These are phyloP conservation scores for Ophiostoma novo-ulmi DNA, from an alignment of 2,329 filamentous ascomycete genomes.

Conservation along the genomic window DNA sequence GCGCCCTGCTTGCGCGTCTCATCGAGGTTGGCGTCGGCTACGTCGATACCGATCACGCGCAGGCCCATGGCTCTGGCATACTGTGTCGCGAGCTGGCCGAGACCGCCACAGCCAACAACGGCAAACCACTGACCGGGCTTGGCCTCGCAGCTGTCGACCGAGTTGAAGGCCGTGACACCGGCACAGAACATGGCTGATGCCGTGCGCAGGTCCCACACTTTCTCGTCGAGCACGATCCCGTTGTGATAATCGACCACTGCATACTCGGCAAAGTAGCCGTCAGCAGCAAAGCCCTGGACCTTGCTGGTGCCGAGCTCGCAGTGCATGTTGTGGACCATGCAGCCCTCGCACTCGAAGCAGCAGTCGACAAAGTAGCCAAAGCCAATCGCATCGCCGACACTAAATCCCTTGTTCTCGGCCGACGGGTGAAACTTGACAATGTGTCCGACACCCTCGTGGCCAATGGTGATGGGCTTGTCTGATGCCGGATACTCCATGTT, in stretches of 20 bases:
- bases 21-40: constrained; percentile 39
- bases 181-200: constrained; percentile 45
- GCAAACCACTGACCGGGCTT: constrained; percentile 38
- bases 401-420: constrained; percentile 38
- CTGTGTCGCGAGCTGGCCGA: constrained; percentile 43
- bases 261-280: constrained; percentile 47
- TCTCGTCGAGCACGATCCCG: constrained; percentile 38
- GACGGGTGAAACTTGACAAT: constrained; percentile 38
- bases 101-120: constrained; percentile 41
- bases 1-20: constrained; percentile 39
- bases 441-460: constrained; percentile 45
- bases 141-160: constrained; percentile 35
- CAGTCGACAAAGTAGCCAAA: constrained; percentile 43
- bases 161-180: constrained; percentile 42
- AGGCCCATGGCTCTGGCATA: constrained; percentile 43
- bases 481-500: constrained; percentile 28
- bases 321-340: constrained; percentile 40
- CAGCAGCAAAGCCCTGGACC: constrained; percentile 40
- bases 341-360: constrained; percentile 45
- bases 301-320: constrained; percentile 38
- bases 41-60: constrained; percentile 41
- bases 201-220: constrained; percentile 33
- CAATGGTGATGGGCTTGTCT: constrained; percentile 32
- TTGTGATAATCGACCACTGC: constrained; percentile 43
- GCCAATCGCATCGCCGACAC: constrained; percentile 42